These are phyloP conservation scores for Huntiella moniliformis DNA, from an alignment of 2,329 filamentous ascomycete species.

Conservation along the genomic window DNA sequence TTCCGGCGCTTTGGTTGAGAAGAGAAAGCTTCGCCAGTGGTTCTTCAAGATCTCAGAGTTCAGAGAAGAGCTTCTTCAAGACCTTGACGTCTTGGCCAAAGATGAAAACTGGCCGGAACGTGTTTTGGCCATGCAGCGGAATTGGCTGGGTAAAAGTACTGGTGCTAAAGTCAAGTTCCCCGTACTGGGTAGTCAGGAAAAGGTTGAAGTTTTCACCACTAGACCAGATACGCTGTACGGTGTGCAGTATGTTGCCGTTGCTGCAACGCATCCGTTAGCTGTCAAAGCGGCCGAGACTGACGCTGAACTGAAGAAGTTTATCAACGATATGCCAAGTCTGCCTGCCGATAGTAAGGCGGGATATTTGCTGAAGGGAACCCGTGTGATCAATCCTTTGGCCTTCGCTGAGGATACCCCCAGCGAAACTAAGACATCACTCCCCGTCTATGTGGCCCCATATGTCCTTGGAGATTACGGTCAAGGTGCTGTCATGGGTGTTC, in stretches of 20 bases:
- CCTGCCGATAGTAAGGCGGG: conserved; percentile 43
- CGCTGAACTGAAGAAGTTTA: conserved; percentile 44
- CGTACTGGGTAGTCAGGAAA: conserved; percentile 26
- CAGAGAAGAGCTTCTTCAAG: conserved; percentile 51
- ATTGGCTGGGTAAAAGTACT: conserved; percentile 69
- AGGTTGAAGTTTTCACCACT: conserved; percentile 64
- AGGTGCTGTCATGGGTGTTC: conserved; percentile 82
- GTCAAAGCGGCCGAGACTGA: conserved; percentile 39
- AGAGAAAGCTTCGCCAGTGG: conserved; percentile 68
- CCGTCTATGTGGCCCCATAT: conserved; percentile 68
- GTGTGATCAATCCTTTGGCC: conserved; percentile 47
- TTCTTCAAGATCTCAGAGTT: conserved; percentile 72
- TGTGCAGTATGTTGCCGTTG: conserved; percentile 67
- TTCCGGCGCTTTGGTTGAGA: conserved; percentile 68
- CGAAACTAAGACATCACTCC: conserved; percentile 38
- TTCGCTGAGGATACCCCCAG: conserved; percentile 32
- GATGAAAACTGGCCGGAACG: conserved; percentile 60
- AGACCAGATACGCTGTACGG: conserved; percentile 74
- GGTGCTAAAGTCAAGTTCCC: conserved; percentile 58
- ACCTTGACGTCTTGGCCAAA: conserved; percentile 46
- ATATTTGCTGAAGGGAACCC: conserved; percentile 43
- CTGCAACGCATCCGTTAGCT: conserved; percentile 54
- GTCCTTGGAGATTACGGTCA: conserved; percentile 73
- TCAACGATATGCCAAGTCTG: conserved; percentile 40
- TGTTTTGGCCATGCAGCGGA: conserved; percentile 65